Evolutionary conservation across 2,329 filamentous ascomycete genomes (phyloP).

Genomic region (Penicillium oxalicum): DNA sequence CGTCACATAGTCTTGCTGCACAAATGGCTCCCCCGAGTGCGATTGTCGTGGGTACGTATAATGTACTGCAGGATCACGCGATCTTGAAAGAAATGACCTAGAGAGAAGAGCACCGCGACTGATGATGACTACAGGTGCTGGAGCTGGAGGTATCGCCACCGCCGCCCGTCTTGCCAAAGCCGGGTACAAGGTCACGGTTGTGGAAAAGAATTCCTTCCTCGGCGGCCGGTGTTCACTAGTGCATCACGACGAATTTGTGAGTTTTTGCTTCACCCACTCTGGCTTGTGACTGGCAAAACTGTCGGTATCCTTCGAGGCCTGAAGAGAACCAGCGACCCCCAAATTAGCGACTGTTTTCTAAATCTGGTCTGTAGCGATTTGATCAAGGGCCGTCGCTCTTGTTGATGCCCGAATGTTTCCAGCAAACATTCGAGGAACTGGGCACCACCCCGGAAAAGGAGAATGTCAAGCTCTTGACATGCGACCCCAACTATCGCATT

Average conservation of each 20-base stretch:
- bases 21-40: not conserved
- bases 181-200: constrained; percentile 64
- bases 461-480: constrained; percentile 63
- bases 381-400: constrained; percentile 72
- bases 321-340: not conserved
- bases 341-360: not conserved
- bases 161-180: constrained; percentile 66
- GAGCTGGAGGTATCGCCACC: constrained; percentile 64
- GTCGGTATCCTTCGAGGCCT: too few relatives aligned
- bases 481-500: constrained; percentile 69
- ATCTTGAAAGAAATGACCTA: not conserved
- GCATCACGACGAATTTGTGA: constrained; percentile 52
- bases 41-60: not conserved
- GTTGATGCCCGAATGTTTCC: constrained; percentile 64
- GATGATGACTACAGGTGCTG: constrained; percentile 24
- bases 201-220: constrained; percentile 71
- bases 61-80: not conserved
- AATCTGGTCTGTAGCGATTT: constrained; percentile 48
- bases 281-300: too few relatives aligned
- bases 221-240: constrained; percentile 67
- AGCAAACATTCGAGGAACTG: constrained; percentile 62
- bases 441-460: constrained; percentile 60
- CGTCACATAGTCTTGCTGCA: not conserved
- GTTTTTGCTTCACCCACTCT: constrained; percentile 5
- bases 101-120: too few relatives aligned